phyloP scores from a whole-genome alignment of 257 asterid genomes.

The Petunia axillaris region DNA sequence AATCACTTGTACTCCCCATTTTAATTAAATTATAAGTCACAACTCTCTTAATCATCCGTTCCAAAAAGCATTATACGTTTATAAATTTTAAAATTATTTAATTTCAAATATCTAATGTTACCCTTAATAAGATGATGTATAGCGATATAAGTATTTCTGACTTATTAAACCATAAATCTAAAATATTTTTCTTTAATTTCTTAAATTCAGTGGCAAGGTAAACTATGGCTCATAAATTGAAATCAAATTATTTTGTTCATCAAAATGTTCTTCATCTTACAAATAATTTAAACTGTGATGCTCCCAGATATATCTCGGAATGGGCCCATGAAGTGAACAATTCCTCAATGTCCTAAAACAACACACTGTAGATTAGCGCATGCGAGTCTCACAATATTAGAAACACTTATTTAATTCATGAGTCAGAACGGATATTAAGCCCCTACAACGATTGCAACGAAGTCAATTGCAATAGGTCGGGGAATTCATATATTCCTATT shows the following conservation, averaged over 20 bases:
- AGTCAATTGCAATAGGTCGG: constrained; percentile 15
- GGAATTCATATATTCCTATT: background rate
- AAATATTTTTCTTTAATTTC: no score
- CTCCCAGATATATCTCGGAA: constrained; percentile 28
- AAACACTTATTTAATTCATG: background rate
- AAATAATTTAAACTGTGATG: background rate
- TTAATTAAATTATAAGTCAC: no score
- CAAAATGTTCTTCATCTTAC: constrained; percentile 16
- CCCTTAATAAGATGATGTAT: no score
- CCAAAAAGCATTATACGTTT: no score
- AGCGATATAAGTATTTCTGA: no score
- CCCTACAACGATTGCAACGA: background rate
- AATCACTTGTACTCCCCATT: background rate
- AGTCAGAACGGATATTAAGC: background rate
- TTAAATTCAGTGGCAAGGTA: no score
- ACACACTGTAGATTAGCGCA: background rate
- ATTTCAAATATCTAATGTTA: no score
- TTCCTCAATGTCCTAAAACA: constrained; percentile 32
- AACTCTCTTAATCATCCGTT: no score
- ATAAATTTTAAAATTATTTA: no score
- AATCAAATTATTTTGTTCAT: no score
- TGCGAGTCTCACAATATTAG: background rate
- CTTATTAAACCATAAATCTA: no score
- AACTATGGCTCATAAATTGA: no score
- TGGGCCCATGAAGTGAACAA: constrained; percentile 28